Evolutionary conservation across 441 rosid genomes (phyloP).

Genomic region (Euphorbia schlechtendalii): DNA sequence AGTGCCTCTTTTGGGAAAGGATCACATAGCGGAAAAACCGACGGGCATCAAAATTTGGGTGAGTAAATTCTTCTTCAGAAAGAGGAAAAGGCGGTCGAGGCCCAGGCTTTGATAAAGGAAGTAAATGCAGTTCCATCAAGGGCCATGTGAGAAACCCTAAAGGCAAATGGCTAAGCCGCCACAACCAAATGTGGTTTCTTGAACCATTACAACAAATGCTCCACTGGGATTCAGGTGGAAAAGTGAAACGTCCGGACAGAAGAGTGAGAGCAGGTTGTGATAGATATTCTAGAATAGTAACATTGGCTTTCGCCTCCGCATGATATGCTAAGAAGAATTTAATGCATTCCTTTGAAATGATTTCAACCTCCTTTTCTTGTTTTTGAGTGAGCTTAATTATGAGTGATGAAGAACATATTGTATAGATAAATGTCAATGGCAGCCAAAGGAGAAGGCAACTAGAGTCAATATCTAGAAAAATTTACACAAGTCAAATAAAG

Average conservation of each 20-base stretch:
- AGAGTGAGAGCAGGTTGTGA: neutral
- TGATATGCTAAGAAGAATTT: neutral
- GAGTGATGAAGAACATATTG: too few species aligned
- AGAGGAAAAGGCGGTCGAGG: constrained; percentile 8
- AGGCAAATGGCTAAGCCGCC: constrained; percentile 27
- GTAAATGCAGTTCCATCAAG: constrained; percentile 17
- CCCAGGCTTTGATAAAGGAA: constrained; percentile 19
- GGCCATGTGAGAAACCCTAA: constrained; percentile 22
- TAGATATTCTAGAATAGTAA: neutral
- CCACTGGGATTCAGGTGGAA: neutral
- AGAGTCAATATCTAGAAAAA: too few species aligned
- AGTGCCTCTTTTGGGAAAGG: too few species aligned
- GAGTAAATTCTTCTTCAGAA: neutral
- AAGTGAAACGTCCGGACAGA: neutral
- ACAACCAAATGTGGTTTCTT: constrained; percentile 8
- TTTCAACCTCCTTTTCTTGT: neutral
- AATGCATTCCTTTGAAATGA: neutral
- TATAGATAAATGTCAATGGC: too few species aligned
- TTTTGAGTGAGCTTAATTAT: neutral
- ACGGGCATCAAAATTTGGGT: neutral
- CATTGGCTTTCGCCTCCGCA: neutral
- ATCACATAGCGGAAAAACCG: constrained; percentile 14
- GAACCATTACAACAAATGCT: neutral
- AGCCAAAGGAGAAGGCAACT: too few species aligned
- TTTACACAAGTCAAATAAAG: too few species aligned